Evolutionary conservation across 768 basidiomycete genomes (phyloP).

Genomic region (Paxillus rubicundulus): DNA sequence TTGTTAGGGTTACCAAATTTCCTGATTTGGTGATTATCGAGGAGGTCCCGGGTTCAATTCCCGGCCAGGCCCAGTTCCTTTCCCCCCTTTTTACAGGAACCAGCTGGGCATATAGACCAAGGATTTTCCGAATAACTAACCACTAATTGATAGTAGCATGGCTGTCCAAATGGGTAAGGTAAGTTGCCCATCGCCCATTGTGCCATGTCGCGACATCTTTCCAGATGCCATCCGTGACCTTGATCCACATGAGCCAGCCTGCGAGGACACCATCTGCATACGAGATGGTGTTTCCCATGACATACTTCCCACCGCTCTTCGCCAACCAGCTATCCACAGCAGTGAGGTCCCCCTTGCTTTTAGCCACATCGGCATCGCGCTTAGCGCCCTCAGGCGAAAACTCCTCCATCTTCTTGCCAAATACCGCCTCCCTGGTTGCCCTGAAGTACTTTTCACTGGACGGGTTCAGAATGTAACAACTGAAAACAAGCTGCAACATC

Average conservation of each 20-base stretch:
- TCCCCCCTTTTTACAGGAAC: no score
- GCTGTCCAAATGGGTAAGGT: slow-evolving; percentile 30
- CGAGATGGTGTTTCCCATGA: slow-evolving; percentile 33
- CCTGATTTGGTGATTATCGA: slow-evolving; percentile 50
- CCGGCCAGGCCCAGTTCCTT: slow-evolving; percentile 68
- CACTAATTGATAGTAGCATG: slow-evolving; percentile 24
- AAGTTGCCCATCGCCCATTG: slow-evolving; percentile 37
- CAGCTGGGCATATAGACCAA: no score
- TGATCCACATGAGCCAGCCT: slow-evolving; percentile 36
- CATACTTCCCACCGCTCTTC: slow-evolving; percentile 29
- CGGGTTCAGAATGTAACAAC: slow-evolving; percentile 20
- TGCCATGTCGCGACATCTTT: slow-evolving; percentile 35
- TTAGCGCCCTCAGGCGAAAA: slow-evolving; percentile 31
- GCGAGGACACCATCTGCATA: slow-evolving; percentile 38
- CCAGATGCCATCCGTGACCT: slow-evolving; percentile 32
- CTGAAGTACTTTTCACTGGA: slow-evolving; percentile 34
- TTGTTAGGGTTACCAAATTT: slow-evolving; percentile 36
- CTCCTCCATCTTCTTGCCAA: slow-evolving; percentile 36
- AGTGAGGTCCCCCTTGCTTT: slow-evolving; percentile 23
- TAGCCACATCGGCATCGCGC: slow-evolving; percentile 26
- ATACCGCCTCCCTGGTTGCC: slow-evolving; percentile 30
- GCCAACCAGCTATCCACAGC: slow-evolving; percentile 32
- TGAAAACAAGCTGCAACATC: slow-evolving; percentile 13
- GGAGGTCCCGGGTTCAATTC: slow-evolving; percentile 90
- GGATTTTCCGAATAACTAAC: not conserved